These are phyloP conservation scores for Trichosporon ovoides DNA, from an alignment of 1,284 basidiomycete genomes.

Conservation along the genomic window DNA sequence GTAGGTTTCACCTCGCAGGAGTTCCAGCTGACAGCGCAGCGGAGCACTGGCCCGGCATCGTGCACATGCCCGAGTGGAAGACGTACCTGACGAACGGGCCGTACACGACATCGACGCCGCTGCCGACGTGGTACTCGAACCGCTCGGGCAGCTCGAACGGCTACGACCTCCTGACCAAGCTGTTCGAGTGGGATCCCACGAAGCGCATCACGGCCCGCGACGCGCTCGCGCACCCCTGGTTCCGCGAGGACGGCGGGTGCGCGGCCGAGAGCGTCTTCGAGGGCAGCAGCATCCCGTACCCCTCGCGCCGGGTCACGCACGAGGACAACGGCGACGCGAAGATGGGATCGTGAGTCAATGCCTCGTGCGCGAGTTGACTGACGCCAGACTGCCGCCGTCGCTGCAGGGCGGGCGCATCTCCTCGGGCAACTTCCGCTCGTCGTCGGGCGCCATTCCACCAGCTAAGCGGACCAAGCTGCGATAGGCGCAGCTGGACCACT, in stretches of 20 bases:
- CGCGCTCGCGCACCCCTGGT: slow-evolving; percentile 66
- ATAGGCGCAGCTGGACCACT: slow-evolving; percentile 10
- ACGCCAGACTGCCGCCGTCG: slow-evolving; percentile 36
- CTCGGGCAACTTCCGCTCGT: slow-evolving; percentile 42
- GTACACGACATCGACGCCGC: slow-evolving; percentile 18
- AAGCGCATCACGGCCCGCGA: slow-evolving; percentile 75
- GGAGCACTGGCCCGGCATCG: slow-evolving; percentile 85
- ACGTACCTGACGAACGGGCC: slow-evolving; percentile 74
- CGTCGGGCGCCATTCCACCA: slow-evolving; percentile 22
- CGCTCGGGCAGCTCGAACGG: slow-evolving; percentile 55
- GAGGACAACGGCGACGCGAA: slow-evolving; percentile 53
- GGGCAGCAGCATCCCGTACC: slow-evolving; percentile 49
- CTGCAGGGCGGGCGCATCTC: slow-evolving; percentile 38
- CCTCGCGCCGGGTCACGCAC: slow-evolving; percentile 52
- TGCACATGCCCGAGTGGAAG: slow-evolving; percentile 78
- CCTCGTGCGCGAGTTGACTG: not conserved
- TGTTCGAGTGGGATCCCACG: slow-evolving; percentile 88
- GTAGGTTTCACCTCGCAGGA: slow-evolving; percentile 50
- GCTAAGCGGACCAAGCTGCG: slow-evolving; percentile 34
- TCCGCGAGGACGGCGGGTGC: slow-evolving; percentile 49
- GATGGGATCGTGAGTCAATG: slow-evolving; percentile 46
- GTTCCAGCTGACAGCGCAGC: slow-evolving; percentile 16
- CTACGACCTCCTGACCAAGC: slow-evolving; percentile 71
- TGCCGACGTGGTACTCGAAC: slow-evolving; percentile 63
- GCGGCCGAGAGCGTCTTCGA: slow-evolving; percentile 44